Conservation (phyloP, 805 yeast genomes). For the Monosporozyma yasuniensis region DNA sequence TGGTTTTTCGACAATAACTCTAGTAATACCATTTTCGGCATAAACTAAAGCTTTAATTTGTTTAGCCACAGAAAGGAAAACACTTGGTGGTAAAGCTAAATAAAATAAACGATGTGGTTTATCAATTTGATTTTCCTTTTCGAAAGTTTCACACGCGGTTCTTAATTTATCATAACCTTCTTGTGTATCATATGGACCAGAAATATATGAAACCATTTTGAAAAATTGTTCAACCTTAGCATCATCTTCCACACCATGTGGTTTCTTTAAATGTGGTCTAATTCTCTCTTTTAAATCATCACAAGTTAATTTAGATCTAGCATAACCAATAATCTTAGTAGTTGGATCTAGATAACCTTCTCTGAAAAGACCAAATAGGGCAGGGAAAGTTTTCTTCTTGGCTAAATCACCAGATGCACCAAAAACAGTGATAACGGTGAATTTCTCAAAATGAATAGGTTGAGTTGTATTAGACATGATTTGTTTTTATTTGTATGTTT, state of each 20-base stretch:
- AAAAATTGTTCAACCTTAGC: conserved; percentile 58
- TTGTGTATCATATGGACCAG: conserved; percentile 72
- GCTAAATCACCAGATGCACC: conserved; percentile 96
- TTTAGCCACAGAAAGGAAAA: conserved; percentile 69
- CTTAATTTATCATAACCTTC: conserved; percentile 63
- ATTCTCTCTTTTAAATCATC: conserved; percentile 65
- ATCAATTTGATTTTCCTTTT: conserved; percentile 36
- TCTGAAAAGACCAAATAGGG: conserved; percentile 64
- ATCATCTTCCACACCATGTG: conserved; percentile 32
- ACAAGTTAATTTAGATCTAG: conserved; percentile 65
- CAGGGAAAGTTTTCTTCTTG: conserved; percentile 90
- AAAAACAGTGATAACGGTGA: conserved; percentile 70
- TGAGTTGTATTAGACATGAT: background rate
- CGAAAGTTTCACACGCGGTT: conserved; percentile 48
- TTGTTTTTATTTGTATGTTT: background rate
- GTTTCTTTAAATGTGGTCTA: conserved; percentile 47
- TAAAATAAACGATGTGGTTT: conserved; percentile 78
- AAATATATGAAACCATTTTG: conserved; percentile 52
- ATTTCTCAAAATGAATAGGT: conserved; percentile 42
- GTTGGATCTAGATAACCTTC: conserved; percentile 68
- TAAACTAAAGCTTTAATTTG: conserved; percentile 63
- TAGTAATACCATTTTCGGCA: conserved; percentile 57
- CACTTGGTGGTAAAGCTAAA: conserved; percentile 91
- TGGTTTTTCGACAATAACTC: conserved; percentile 93
- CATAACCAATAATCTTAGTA: conserved; percentile 81